Percentiles rank a stretch among this genome's conserved stretches.
Conservation (phyloP, 2,329 filamentous ascomycete genomes). For the Alternaria sp. region DNA sequence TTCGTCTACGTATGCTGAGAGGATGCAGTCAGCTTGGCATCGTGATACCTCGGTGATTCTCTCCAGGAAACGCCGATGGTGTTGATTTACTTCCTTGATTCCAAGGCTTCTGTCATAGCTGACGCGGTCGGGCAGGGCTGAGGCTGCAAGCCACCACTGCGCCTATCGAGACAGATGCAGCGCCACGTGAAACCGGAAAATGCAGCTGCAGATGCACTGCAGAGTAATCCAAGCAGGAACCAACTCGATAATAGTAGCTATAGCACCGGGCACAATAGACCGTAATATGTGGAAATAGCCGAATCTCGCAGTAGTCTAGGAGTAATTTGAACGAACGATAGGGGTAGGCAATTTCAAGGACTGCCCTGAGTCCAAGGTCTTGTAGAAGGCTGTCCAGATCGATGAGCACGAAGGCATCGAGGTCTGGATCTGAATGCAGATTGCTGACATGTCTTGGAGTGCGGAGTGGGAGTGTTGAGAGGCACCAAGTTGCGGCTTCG, state of each 20-base stretch:
- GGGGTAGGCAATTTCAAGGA: not conserved
- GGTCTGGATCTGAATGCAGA: not conserved
- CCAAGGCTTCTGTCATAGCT: not conserved
- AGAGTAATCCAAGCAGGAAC: not conserved
- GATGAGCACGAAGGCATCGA: not conserved
- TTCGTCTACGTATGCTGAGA: constrained; percentile 4
- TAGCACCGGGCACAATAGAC: not conserved
- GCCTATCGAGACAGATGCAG: not conserved
- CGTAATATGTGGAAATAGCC: not conserved
- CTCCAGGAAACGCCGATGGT: not conserved
- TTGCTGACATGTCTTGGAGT: constrained; percentile 1
- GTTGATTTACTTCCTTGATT: constrained; percentile 5
- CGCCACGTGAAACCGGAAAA: constrained; percentile 1
- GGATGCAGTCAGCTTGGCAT: not conserved
- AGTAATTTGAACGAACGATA: not conserved
- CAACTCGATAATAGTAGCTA: not conserved
- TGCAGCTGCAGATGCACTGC: not conserved
- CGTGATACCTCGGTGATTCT: not conserved
- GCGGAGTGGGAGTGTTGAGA: not conserved
- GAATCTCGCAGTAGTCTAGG: not conserved
- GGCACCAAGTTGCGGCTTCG: not conserved
- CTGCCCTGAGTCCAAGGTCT: not conserved
- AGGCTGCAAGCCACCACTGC: not conserved
- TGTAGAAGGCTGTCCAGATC: not conserved
- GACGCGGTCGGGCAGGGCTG: not conserved